Evolutionary conservation across 2,329 filamentous ascomycete species (phyloP).

Genomic region (Botrytis aclada): DNA sequence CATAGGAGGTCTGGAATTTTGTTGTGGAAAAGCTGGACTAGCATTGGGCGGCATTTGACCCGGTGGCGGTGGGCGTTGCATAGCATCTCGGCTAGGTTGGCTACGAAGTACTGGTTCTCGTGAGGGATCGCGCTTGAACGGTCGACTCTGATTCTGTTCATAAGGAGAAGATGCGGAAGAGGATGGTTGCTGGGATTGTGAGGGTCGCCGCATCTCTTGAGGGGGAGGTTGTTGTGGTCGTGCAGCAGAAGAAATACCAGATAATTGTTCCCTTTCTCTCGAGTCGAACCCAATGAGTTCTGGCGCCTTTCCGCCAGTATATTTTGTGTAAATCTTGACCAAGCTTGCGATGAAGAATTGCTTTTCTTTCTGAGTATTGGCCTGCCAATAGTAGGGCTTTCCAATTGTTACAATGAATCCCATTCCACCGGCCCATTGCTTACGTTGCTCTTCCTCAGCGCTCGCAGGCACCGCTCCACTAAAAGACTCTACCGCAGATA

Average conservation of each 20-base stretch:
- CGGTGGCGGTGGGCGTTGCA: constrained; percentile 31
- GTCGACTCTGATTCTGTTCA: constrained; percentile 31
- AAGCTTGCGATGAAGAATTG: constrained; percentile 97
- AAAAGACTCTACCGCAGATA: constrained; percentile 80
- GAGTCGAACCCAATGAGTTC: constrained; percentile 79
- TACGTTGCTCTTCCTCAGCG: constrained; percentile 58
- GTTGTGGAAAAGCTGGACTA: constrained; percentile 29
- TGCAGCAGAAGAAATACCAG: constrained; percentile 47
- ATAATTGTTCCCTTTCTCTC: constrained; percentile 71
- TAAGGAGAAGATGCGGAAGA: constrained; percentile 25
- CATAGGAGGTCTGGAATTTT: constrained; percentile 31
- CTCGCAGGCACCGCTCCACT: constrained; percentile 57
- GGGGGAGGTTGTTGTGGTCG: constrained; percentile 24
- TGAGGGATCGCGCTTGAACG: constrained; percentile 30
- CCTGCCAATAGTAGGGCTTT: constrained; percentile 97
- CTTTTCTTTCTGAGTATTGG: constrained; percentile 90
- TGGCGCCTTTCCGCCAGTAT: constrained; percentile 80
- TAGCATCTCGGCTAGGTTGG: constrained; percentile 34
- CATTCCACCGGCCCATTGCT: constrained; percentile 74
- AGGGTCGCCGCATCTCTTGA: constrained; percentile 25
- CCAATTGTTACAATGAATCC: constrained; percentile 87
- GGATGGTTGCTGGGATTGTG: constrained; percentile 24
- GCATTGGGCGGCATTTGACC: constrained; percentile 20
- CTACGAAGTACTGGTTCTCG: constrained; percentile 31
- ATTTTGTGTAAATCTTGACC: constrained; percentile 95